phyloP scores from a whole-genome alignment of 2,329 filamentous ascomycete species.

The Pseudogymnoascus sp. region DNA sequence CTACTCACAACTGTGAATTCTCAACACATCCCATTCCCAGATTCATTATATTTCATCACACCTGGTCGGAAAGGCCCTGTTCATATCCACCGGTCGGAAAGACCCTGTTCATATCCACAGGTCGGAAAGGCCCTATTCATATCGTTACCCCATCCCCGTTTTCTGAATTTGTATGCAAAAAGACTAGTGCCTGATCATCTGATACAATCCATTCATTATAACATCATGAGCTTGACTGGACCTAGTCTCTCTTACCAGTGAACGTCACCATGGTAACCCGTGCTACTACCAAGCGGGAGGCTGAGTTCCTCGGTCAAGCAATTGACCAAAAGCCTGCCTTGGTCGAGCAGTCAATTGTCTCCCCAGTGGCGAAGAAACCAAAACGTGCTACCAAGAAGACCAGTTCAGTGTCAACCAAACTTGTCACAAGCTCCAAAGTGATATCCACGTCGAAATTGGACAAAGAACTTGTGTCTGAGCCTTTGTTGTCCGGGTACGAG shows the following conservation, averaged over 20 bases:
- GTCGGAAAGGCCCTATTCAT: not conserved
- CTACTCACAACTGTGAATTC: not conserved
- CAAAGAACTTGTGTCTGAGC: too few species aligned
- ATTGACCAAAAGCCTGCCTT: not conserved
- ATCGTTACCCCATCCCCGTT: not conserved
- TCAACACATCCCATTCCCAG: too few species aligned
- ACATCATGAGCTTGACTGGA: not conserved
- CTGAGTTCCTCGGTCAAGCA: constrained; percentile 7
- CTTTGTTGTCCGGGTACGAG: too few species aligned
- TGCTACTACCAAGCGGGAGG: constrained; percentile 11
- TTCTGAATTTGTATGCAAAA: not conserved
- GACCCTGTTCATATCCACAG: not conserved
- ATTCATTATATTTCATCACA: not conserved
- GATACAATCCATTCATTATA: not conserved
- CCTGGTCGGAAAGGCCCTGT: not conserved
- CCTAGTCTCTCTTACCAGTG: not conserved
- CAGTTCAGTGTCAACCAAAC: too few species aligned
- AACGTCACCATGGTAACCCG: constrained; percentile 13
- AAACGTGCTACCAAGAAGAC: too few species aligned
- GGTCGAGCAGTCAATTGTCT: not conserved
- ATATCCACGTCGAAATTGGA: too few species aligned
- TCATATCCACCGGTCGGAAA: not conserved
- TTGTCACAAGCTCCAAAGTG: too few species aligned
- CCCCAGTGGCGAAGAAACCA: not conserved
- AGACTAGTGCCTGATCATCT: not conserved